Evolutionary conservation across 306 rosid genomes (phyloP).

Genomic region (Begonia masoniana): DNA sequence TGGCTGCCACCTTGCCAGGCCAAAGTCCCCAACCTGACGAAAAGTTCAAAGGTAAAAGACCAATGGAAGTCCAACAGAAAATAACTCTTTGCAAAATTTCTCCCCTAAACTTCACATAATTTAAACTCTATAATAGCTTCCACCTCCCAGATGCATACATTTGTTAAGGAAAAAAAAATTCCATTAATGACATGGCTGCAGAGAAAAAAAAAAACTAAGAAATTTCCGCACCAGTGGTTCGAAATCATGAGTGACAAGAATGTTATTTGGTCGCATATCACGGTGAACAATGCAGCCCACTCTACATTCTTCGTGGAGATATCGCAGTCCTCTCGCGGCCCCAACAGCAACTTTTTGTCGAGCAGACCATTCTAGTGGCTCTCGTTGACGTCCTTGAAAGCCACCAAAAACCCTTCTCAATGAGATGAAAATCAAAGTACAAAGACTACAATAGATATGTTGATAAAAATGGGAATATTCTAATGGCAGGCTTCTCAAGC

Average conservation of each 20-base stretch:
- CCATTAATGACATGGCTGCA: no score
- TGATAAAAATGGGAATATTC: no score
- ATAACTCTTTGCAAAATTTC: not conserved
- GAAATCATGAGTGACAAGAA: constrained; percentile 97
- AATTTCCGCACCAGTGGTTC: constrained; percentile 62
- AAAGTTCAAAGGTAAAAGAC: constrained; percentile 6
- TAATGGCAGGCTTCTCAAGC: no score
- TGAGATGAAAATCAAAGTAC: not conserved
- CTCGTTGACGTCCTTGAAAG: constrained; percentile 52
- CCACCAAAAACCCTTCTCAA: constrained; percentile 4
- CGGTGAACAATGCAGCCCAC: constrained; percentile 99
- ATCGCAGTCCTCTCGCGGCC: constrained; percentile 91
- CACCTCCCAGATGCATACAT: no score
- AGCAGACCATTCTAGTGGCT: constrained; percentile 85
- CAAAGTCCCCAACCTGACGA: constrained; percentile 82
- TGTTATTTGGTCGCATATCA: constrained; percentile 99
- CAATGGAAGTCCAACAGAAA: not conserved
- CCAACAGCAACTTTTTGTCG: constrained; percentile 90
- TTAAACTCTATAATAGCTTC: no score
- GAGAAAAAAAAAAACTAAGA: no score
- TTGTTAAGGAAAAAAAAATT: no score
- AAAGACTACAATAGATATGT: no score
- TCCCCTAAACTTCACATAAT: not conserved
- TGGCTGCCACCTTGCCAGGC: constrained; percentile 99
- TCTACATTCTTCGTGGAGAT: constrained; percentile 98